These are phyloP conservation scores for Puccinia polysora DNA, from an alignment of 1,284 basidiomycete genomes.

Conservation along the genomic window DNA sequence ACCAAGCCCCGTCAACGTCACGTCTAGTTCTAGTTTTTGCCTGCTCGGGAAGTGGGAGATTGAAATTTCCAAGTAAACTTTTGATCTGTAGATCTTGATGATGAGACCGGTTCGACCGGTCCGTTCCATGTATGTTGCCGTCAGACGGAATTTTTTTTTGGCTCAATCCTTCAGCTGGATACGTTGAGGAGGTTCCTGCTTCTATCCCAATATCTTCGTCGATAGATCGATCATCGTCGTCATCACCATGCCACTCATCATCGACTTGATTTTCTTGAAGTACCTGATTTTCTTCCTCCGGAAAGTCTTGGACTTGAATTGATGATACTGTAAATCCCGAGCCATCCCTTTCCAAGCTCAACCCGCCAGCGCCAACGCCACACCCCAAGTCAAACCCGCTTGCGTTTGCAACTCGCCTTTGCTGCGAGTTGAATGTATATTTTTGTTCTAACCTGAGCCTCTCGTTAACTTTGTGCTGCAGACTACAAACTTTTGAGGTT, in stretches of 20 bases:
- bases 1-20: neutral
- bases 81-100: neutral
- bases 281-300: neutral
- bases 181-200: neutral
- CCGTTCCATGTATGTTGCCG: neutral
- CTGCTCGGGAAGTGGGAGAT: neutral
- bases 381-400: conserved; percentile 3
- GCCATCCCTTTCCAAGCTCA: too few relatives aligned
- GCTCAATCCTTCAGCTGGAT: too few relatives aligned
- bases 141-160: neutral
- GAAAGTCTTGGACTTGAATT: too few relatives aligned
- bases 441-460: conserved; percentile 8
- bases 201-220: neutral
- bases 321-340: too few relatives aligned
- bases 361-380: neutral
- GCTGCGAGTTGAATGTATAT: neutral
- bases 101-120: neutral
- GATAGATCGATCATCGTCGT: too few relatives aligned
- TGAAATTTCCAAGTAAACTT: neutral
- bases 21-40: neutral
- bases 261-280: neutral
- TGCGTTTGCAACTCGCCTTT: neutral
- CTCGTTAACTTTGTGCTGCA: conserved; percentile 42
- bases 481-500: conserved; percentile 32
- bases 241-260: neutral